phyloP scores from a whole-genome alignment of 352 stramenopile genomes.

The Phytophthora pisi region DNA sequence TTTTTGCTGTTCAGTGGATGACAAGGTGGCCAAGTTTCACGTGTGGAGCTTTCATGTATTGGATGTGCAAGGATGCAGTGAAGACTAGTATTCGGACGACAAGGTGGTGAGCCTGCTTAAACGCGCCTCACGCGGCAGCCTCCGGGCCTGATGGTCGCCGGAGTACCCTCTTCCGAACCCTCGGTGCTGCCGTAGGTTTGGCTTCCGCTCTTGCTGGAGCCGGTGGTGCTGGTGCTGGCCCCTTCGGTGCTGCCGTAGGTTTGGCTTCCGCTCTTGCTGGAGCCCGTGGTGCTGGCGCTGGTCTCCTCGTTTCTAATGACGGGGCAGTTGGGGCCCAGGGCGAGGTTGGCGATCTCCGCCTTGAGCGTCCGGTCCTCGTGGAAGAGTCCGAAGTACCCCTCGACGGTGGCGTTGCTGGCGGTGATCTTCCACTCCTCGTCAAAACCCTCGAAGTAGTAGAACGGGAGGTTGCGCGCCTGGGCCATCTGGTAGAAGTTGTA shows the following conservation, averaged over 20 bases:
- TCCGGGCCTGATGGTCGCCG: constrained; percentile 5
- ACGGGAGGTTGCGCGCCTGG: constrained; percentile 44
- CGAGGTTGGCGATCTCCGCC: constrained; percentile 37
- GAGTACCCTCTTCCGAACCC: not conserved
- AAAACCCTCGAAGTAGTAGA: constrained; percentile 78
- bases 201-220: no score
- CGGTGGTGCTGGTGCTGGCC: not conserved
- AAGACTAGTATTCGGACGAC: not conserved
- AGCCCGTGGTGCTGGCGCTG: not conserved
- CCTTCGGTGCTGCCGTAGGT: not conserved
- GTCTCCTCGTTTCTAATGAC: constrained; percentile 23
- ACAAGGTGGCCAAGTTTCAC: not conserved
- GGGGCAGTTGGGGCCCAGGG: constrained; percentile 22
- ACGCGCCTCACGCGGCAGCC: constrained; percentile 10
- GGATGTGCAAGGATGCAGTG: not conserved
- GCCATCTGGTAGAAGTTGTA: constrained; percentile 60
- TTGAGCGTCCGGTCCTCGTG: constrained; percentile 53
- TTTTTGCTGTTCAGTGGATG: no score
- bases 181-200: not conserved
- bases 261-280: no score
- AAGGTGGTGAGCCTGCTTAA: not conserved
- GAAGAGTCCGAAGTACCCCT: constrained; percentile 70
- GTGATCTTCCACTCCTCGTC: constrained; percentile 65
- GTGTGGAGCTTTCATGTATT: not conserved
- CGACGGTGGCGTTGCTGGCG: constrained; percentile 50